phyloP scores from a whole-genome alignment of 805 yeast genomes.

The Cyberlindnera amylophila region DNA sequence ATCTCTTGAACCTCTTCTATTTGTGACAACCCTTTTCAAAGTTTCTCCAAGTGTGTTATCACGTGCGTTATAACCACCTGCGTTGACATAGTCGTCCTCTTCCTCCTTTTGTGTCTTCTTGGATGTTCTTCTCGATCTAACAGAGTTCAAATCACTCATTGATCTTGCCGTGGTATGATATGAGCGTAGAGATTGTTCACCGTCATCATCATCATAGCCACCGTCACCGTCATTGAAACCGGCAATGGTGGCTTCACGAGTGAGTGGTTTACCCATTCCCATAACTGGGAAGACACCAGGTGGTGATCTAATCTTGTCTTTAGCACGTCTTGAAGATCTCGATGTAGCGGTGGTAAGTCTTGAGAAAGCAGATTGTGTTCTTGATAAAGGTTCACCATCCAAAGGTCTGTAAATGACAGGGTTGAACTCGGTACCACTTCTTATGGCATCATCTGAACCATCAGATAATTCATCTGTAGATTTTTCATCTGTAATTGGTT shows the following conservation, averaged over 20 bases:
- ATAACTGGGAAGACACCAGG: conserved; percentile 76
- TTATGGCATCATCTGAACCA: conserved; percentile 6
- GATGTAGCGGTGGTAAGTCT: conserved; percentile 6
- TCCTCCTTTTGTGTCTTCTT: conserved; percentile 26
- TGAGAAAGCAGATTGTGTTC: conserved; percentile 8
- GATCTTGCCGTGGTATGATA: conserved; percentile 10
- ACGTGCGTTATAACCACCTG: conserved; percentile 31
- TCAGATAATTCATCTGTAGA: conserved; percentile 1
- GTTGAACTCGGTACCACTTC: conserved; percentile 3
- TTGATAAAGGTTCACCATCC: background rate
- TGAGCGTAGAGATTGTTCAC: conserved; percentile 10
- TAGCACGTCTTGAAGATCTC: conserved; percentile 1
- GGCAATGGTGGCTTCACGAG: conserved; percentile 57
- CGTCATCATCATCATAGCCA: conserved; percentile 11
- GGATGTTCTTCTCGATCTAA: conserved; percentile 9
- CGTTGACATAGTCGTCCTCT: conserved; percentile 24
- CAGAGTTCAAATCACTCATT: conserved; percentile 1
- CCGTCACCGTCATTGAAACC: conserved; percentile 17
- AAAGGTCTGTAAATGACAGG: conserved; percentile 23
- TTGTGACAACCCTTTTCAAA: conserved; percentile 29
- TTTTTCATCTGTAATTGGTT: background rate
- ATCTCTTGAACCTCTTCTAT: conserved; percentile 1
- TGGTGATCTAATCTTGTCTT: conserved; percentile 46
- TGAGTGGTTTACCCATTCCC: conserved; percentile 69
- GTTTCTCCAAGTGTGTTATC: conserved; percentile 33